Conservation (phyloP, 2,329 filamentous ascomycete species). For the Macrophomina phaseolina region DNA sequence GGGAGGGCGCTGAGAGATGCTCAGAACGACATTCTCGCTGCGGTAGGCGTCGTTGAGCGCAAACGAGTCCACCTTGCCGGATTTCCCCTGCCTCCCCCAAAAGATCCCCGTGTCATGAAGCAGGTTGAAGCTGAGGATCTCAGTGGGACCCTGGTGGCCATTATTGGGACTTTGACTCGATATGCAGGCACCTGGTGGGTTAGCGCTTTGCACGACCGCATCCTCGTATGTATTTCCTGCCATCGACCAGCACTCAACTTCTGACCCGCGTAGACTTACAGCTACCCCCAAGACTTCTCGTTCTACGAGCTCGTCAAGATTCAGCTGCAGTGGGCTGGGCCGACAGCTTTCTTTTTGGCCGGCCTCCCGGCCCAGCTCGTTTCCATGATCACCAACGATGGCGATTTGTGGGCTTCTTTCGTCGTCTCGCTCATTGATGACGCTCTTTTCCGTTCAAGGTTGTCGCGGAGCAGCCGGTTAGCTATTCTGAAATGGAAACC, state of each 20-base stretch:
- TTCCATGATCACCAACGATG: constrained; percentile 28
- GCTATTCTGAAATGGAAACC: constrained; percentile 12
- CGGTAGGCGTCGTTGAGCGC: constrained; percentile 55
- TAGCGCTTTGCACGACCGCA: constrained; percentile 25
- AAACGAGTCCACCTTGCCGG: constrained; percentile 31
- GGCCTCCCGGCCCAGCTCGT: constrained; percentile 26
- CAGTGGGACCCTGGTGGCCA: constrained; percentile 23
- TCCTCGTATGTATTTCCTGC: constrained; percentile 9
- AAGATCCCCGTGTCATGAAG: constrained; percentile 21
- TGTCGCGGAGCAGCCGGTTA: neutral
- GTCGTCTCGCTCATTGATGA: constrained; percentile 18
- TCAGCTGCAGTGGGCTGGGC: constrained; percentile 5
- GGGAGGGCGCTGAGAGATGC: constrained; percentile 50
- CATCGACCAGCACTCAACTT: neutral
- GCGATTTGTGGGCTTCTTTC: constrained; percentile 22
- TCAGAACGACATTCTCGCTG: constrained; percentile 55
- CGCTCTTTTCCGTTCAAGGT: neutral
- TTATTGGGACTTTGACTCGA: constrained; percentile 1
- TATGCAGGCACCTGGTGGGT: constrained; percentile 26
- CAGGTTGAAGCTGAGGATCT: constrained; percentile 25
- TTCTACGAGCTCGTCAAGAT: constrained; percentile 17
- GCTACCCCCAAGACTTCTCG: constrained; percentile 17
- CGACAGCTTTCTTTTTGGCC: constrained; percentile 20
- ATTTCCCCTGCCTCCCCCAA: constrained; percentile 12
- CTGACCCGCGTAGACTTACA: constrained; percentile 15